Base-by-base conservation (phyloP, 208 protist species). In the Trypanosoma congolense region DNA sequence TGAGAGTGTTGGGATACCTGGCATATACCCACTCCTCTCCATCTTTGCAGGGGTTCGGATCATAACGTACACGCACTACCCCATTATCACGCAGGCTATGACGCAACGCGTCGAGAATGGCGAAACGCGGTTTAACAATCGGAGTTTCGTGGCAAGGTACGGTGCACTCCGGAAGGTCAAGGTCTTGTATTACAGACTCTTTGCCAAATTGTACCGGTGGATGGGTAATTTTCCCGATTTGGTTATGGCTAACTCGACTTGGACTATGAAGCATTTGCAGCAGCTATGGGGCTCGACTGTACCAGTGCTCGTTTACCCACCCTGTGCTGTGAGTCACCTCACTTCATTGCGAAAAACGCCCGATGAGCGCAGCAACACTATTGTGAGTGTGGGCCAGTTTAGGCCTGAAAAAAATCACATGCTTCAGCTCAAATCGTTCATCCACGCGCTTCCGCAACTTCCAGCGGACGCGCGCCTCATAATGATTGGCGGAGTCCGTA, bases 361-460 rank as follows among this genome's bases (percentile, higher is more conserved):
- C 1, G 56, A 73, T 25, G 53, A 66, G 46, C 76, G 87, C 28
- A 28, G 54, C 6, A 71, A 78, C 40, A 63, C 70, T 19, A 83
- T 99, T 49, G 66, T 99, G 16, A 98, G 95, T 18, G 80, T 99
- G 2, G 94, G 80, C 0, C 97, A 99, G 63, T 98, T 99, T 59
- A 66, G 98, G 9, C 97, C 97, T 4, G 98, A 99, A 62, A 99
- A 99, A 70, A 91, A 99, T 62, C 97, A 99, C 70, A 31, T 45
- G 28, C 65, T 99, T 30, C 96, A 99, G 67, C 42, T 99, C 0
- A 44, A 56, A 12, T 83, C 94, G 3, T 96, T 99, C 50, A 59
- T 65, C 14, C 40, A 38, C n/a, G 71, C 73, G 14, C 35, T 71
- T 52, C 62, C 58, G 21, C 33, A n/a, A 1, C 65, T 89, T 14